These are phyloP conservation scores for Chrysosporium queenslandicum DNA, from an alignment of 2,329 filamentous ascomycete genomes.

Conservation along the genomic window DNA sequence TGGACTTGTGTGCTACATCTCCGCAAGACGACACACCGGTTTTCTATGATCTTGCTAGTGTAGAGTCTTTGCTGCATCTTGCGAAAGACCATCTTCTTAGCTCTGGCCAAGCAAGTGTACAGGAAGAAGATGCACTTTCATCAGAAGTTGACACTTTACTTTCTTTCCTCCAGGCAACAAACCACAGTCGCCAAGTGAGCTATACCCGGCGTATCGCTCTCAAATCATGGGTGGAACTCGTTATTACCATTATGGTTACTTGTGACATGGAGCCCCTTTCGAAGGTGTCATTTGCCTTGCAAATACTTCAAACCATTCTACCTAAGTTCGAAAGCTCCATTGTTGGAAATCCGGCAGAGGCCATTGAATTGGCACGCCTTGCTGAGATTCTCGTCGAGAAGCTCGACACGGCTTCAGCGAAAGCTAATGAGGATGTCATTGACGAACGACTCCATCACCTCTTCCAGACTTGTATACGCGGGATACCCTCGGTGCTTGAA, in stretches of 20 bases:
- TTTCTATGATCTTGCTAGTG: constrained; percentile 59
- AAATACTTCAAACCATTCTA: constrained; percentile 75
- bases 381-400: constrained; percentile 52
- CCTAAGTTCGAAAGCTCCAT: constrained; percentile 76
- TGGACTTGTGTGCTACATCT: constrained; percentile 54
- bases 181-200: constrained; percentile 31
- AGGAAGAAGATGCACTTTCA: constrained; percentile 35
- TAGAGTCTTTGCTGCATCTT: constrained; percentile 60
- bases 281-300: constrained; percentile 69
- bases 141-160: constrained; percentile 32
- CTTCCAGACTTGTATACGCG: constrained; percentile 75
- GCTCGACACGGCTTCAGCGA: constrained; percentile 30
- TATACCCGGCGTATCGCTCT: constrained; percentile 56
- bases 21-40: constrained; percentile 42
- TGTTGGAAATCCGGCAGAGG: constrained; percentile 57
- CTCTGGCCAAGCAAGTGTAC: constrained; percentile 38
- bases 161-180: constrained; percentile 33
- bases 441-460: constrained; percentile 85
- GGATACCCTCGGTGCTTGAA: constrained; percentile 63
- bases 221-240: constrained; percentile 71
- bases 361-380: constrained; percentile 67
- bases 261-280: constrained; percentile 66
- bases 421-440: constrained; percentile 52
- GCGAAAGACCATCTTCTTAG: constrained; percentile 32
- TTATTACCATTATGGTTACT: constrained; percentile 71